These are phyloP conservation scores for Prunus campanulata DNA, from an alignment of 306 rosid genomes.

Conservation along the genomic window DNA sequence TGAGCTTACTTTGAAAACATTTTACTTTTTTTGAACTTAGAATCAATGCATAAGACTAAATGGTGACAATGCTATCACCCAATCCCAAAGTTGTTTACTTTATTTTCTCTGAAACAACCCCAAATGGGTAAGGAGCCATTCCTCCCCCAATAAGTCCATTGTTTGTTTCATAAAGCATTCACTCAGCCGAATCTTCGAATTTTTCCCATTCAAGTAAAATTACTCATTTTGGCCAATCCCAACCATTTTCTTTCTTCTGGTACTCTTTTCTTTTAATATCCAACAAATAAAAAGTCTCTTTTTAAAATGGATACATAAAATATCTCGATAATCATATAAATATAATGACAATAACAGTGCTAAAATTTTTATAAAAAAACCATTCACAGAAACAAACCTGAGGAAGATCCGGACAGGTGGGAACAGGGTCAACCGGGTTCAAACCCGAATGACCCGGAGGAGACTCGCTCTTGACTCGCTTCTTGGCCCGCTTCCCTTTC, in stretches of 20 bases:
- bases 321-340: neutral
- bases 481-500: constrained; percentile 36
- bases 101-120: neutral
- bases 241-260: neutral
- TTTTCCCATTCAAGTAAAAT: neutral
- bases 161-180: neutral
- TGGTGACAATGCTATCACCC: neutral
- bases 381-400: constrained; percentile 29
- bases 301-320: neutral
- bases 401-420: constrained; percentile 38
- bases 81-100: neutral
- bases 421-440: constrained; percentile 25
- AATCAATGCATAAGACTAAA: neutral
- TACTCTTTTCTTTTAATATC: neutral
- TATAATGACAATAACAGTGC: neutral
- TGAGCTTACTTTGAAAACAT: neutral
- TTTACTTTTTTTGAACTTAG: neutral
- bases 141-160: neutral
- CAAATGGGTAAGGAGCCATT: neutral
- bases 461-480: constrained; percentile 44
- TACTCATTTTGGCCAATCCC: constrained; percentile 3
- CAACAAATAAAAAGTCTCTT: neutral
- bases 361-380: neutral
- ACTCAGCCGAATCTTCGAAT: neutral
- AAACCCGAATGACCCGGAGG: constrained; percentile 30